Percentiles rank a stretch among this genome's conserved stretches.
Evolutionary conservation across 805 yeast species (phyloP).

Genomic region (Candida xyloterini): DNA sequence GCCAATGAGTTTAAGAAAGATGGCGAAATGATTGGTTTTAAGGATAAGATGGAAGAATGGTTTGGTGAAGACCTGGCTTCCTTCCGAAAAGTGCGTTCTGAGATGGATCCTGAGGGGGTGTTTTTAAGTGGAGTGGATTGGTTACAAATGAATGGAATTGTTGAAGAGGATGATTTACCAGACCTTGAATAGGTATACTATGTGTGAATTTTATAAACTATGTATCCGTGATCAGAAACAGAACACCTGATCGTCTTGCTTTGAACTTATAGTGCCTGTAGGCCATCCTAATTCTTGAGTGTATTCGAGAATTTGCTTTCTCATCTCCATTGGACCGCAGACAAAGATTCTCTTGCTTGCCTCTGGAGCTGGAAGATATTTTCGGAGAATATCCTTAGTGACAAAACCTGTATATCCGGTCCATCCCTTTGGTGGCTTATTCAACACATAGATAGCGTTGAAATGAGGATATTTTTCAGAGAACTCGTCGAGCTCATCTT

Average conservation of each 20-base stretch:
- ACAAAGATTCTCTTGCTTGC: constrained; percentile 55
- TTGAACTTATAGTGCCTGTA: constrained; percentile 30
- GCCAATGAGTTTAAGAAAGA: constrained; percentile 46
- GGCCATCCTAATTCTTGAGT: constrained; percentile 65
- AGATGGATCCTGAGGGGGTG: constrained; percentile 77
- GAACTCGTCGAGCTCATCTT: constrained; percentile 69
- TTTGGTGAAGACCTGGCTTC: constrained; percentile 65
- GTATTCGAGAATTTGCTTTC: constrained; percentile 45
- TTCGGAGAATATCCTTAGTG: constrained; percentile 52
- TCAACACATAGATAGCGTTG: constrained; percentile 55
- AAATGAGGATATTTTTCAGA: constrained; percentile 61
- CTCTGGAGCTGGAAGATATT: constrained; percentile 50
- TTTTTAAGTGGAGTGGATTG: constrained; percentile 76
- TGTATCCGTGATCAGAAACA: constrained; percentile 25
- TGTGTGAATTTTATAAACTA: constrained; percentile 3
- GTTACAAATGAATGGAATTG: constrained; percentile 78
- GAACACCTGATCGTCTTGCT: constrained; percentile 36
- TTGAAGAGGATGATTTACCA: constrained; percentile 30
- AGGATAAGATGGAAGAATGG: constrained; percentile 68
- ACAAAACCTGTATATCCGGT: constrained; percentile 60
- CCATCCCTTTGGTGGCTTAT: constrained; percentile 52
- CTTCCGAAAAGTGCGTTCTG: constrained; percentile 61
- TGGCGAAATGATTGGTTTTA: constrained; percentile 79
- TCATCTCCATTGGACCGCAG: constrained; percentile 77
- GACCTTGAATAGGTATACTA: background rate